phyloP scores from a whole-genome alignment of 441 rosid species.

The Hura crepitans region DNA sequence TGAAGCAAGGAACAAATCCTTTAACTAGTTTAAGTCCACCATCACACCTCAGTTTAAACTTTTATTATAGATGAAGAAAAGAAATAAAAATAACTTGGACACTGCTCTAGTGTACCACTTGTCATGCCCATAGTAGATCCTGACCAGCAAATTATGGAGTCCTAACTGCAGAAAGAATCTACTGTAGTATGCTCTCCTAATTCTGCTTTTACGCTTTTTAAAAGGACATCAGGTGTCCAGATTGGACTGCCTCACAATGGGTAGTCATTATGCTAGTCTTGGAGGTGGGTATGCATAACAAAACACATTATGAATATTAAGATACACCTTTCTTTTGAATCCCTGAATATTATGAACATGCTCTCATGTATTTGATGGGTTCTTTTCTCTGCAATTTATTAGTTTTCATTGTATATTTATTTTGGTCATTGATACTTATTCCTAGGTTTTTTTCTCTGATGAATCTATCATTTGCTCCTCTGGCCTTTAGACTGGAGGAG shows the following conservation, averaged over 20 bases:
- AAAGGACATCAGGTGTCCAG: background rate
- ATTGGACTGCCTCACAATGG: background rate
- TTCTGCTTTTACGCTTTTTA: background rate
- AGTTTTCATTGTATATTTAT: background rate
- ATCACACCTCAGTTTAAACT: background rate
- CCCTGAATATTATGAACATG: background rate
- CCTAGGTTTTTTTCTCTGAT: background rate
- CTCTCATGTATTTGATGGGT: background rate
- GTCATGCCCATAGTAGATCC: background rate
- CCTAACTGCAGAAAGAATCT: background rate
- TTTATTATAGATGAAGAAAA: constrained; percentile 2
- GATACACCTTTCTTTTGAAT: background rate
- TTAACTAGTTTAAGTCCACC: background rate
- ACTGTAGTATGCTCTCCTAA: background rate
- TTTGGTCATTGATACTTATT: background rate
- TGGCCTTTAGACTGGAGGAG: background rate
- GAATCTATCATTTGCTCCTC: background rate
- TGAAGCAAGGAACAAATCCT: constrained; percentile 5
- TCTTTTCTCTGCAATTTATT: background rate
- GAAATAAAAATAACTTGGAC: constrained; percentile 1
- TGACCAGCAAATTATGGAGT: background rate
- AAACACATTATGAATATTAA: background rate
- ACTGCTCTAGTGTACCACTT: background rate
- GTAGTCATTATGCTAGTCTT: background rate
- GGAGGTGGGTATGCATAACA: background rate